A percentile compares a stretch with the other conserved stretches of the same genome.
Evolutionary conservation across 177 flowering plant genomes (phyloP).

Genomic region (Telopea speciosissima): DNA sequence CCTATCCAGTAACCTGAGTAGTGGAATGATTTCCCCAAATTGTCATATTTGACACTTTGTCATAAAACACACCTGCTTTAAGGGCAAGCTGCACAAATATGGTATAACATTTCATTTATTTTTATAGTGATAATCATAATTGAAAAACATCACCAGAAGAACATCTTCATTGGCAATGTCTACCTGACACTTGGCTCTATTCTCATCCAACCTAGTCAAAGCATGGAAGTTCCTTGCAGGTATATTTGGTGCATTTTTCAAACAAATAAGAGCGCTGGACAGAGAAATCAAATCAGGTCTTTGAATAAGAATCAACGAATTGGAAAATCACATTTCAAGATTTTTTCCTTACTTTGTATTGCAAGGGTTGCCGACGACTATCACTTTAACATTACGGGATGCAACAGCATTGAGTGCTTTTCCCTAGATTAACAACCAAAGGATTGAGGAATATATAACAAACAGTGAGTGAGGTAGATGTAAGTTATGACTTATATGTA

Average conservation of each 20-base stretch:
- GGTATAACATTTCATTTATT: neutral
- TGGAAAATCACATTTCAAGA: neutral
- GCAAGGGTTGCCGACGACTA: constrained; percentile 97
- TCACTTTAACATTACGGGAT: constrained; percentile 83
- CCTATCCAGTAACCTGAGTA: constrained; percentile 63
- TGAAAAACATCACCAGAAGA: neutral
- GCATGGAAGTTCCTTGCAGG: constrained; percentile 97
- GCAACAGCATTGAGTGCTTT: constrained; percentile 95
- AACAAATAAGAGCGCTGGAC: constrained; percentile 84
- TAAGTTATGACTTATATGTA: neutral
- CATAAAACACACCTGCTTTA: constrained; percentile 96
- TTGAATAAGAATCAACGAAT: constrained; percentile 4
- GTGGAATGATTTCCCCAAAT: constrained; percentile 99
- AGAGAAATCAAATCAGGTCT: constrained; percentile 6
- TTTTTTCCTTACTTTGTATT: constrained; percentile 73
- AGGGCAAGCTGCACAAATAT: constrained; percentile 71
- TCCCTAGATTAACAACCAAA: constrained; percentile 40
- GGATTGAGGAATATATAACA: neutral
- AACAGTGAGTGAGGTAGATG: neutral
- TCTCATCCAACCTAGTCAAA: constrained; percentile 92
- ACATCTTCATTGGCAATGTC: neutral
- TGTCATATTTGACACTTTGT: constrained; percentile 85
- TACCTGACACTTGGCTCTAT: constrained; percentile 99
- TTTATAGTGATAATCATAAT: neutral
- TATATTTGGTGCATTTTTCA: constrained; percentile 94